Percentiles rank a stretch among this genome's conserved stretches.
These are phyloP conservation scores for Eremothecium sinecaudum DNA, from an alignment of 1,139 yeast species.

Conservation along the genomic window DNA sequence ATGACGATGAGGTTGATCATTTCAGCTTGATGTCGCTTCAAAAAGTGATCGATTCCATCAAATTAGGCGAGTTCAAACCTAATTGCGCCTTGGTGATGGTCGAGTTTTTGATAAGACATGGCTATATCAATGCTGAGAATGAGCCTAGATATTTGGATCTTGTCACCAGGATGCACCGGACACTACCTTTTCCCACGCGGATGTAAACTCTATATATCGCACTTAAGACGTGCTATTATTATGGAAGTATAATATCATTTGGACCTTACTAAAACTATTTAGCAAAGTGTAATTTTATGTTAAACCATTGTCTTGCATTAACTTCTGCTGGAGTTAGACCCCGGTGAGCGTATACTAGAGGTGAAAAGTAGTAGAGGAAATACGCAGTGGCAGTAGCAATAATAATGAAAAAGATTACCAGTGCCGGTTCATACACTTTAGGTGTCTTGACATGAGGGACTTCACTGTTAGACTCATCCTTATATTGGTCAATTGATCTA, in stretches of 20 bases:
- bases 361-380: conserved; percentile 68
- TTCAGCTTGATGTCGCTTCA: conserved; percentile 55
- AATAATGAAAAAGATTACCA: conserved; percentile 33
- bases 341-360: conserved; percentile 77
- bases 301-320: conserved; percentile 67
- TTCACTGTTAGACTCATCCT: conserved; percentile 27
- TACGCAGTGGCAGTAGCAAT: conserved; percentile 44
- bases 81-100: conserved; percentile 74
- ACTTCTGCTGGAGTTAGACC: conserved; percentile 57
- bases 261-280: too few species aligned
- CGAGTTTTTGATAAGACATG: conserved; percentile 81
- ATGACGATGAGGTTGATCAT: conserved; percentile 77
- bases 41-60: conserved; percentile 44
- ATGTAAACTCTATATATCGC: conserved; percentile 6
- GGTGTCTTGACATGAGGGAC: conserved; percentile 19
- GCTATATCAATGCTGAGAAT: conserved; percentile 47
- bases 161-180: conserved; percentile 52
- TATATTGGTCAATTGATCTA: conserved; percentile 28
- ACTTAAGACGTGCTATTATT: neutral
- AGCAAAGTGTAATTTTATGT: conserved; percentile 73
- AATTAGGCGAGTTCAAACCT: conserved; percentile 65
- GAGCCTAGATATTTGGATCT: conserved; percentile 60
- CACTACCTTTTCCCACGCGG: conserved; percentile 56
- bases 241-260: neutral
- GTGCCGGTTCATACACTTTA: conserved; percentile 23